Percentiles rank a stretch among this genome's conserved stretches.
Conservation (phyloP, 2,329 filamentous ascomycete genomes). For the Aspergillus puulaauensis region DNA sequence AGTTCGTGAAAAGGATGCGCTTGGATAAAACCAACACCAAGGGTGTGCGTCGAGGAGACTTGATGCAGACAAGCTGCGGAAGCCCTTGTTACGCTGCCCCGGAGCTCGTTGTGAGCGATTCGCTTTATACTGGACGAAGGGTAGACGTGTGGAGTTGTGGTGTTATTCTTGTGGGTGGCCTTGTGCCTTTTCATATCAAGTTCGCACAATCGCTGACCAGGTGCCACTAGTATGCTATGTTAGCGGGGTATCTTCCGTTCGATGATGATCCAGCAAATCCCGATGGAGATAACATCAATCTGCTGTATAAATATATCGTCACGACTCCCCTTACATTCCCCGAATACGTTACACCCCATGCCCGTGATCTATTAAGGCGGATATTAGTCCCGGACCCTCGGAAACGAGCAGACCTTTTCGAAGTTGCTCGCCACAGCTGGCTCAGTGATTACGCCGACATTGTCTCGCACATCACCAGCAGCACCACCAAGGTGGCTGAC, state of each 20-base stretch:
- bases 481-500: slow-evolving; percentile 81
- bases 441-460: slow-evolving; percentile 95
- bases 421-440: slow-evolving; percentile 97
- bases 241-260: slow-evolving; percentile 95
- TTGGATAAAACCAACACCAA: slow-evolving; percentile 75
- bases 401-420: slow-evolving; percentile 92
- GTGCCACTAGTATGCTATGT: slow-evolving; percentile 83
- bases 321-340: slow-evolving; percentile 96
- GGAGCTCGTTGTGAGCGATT: slow-evolving; percentile 95
- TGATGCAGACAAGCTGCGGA: slow-evolving; percentile 99
- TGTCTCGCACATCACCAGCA: slow-evolving; percentile 95
- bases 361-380: slow-evolving; percentile 83
- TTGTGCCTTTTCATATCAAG: neutral
- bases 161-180: slow-evolving; percentile 80
- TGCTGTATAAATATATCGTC: slow-evolving; percentile 98
- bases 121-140: slow-evolving; percentile 93
- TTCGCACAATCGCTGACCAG: neutral
- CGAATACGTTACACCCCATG: slow-evolving; percentile 97
- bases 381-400: slow-evolving; percentile 94
- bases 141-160: slow-evolving; percentile 99
- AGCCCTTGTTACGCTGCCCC: slow-evolving; percentile 97
- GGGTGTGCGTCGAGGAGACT: slow-evolving; percentile 79
- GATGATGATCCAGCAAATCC: slow-evolving; percentile 98
- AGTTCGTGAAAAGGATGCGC: slow-evolving; percentile 83
- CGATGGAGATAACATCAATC: slow-evolving; percentile 98